Conservation (phyloP, 345 rosid genomes). For the Lepidium aucheri region DNA sequence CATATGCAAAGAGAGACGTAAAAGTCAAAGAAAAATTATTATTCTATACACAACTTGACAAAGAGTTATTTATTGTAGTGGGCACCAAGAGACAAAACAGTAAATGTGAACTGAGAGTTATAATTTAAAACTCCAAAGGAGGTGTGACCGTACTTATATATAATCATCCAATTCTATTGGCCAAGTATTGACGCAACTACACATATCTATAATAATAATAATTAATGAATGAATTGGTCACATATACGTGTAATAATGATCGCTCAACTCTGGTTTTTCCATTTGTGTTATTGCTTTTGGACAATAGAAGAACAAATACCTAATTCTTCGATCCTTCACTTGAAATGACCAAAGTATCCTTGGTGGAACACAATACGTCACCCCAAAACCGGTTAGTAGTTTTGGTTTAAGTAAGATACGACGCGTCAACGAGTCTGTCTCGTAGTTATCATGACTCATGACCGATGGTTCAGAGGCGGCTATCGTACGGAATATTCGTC, state of each 20-base stretch:
- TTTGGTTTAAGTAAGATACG: neutral
- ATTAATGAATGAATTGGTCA: neutral
- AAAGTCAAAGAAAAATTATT: slow-evolving; percentile 9
- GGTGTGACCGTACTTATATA: slow-evolving; percentile 30
- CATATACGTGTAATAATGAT: neutral
- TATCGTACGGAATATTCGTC: slow-evolving; percentile 18
- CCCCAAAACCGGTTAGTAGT: neutral
- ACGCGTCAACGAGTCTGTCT: too few relatives aligned
- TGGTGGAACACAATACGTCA: neutral
- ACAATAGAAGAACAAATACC: neutral
- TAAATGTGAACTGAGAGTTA: neutral
- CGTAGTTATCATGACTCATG: neutral
- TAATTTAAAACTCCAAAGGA: neutral
- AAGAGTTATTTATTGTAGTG: neutral
- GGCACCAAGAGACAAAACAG: slow-evolving; percentile 5
- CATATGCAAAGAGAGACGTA: neutral
- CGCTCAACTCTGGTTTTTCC: slow-evolving; percentile 9
- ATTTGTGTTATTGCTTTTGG: neutral
- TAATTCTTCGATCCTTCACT: neutral
- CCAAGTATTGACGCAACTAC: neutral
- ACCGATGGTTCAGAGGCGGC: neutral
- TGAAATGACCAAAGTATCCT: neutral
- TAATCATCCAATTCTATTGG: too few relatives aligned
- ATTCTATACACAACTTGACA: neutral
- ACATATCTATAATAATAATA: neutral